Percentiles rank a stretch among this genome's conserved stretches.
Evolutionary conservation across 139 green algal genomes (phyloP).

Genomic region (Tetradesmus lagerheimii): DNA sequence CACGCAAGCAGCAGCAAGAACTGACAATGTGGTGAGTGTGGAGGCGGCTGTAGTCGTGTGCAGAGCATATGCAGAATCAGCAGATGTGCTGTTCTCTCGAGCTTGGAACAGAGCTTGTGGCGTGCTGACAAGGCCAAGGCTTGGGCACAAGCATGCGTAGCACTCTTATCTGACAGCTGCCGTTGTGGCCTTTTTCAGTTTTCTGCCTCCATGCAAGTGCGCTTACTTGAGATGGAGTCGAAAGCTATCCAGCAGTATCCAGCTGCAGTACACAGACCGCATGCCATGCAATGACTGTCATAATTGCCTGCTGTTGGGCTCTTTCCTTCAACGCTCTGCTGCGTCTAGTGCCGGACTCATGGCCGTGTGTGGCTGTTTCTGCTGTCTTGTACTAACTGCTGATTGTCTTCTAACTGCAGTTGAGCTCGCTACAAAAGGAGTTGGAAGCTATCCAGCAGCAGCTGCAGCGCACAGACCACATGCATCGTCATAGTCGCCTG

Average conservation of each 20-base stretch:
- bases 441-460: slow-evolving; percentile 64
- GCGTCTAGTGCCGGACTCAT: too few relatives aligned
- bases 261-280: slow-evolving; percentile 64
- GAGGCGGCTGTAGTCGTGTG: too few relatives aligned
- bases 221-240: slow-evolving; percentile 61
- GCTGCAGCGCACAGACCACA: slow-evolving; percentile 62
- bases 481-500: slow-evolving; percentile 81
- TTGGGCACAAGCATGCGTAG: too few relatives aligned
- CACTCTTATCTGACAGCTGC: too few relatives aligned
- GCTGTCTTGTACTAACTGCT: neutral
- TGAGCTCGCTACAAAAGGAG: slow-evolving; percentile 62
- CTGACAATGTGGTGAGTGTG: too few relatives aligned
- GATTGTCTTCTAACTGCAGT: slow-evolving; percentile 49
- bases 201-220: slow-evolving; percentile 50
- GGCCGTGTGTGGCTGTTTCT: neutral
- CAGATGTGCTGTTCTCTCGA: too few relatives aligned
- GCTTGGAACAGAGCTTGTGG: too few relatives aligned
- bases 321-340: too few relatives aligned
- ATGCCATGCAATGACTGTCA: slow-evolving; percentile 76
- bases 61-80: too few relatives aligned
- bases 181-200: neutral
- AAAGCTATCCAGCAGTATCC: slow-evolving; percentile 60
- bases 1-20: too few relatives aligned
- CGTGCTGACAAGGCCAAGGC: too few relatives aligned
- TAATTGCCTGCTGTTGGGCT: too few relatives aligned